Conservation (phyloP, 257 asterid species). For the Plectranthus barbatus region DNA sequence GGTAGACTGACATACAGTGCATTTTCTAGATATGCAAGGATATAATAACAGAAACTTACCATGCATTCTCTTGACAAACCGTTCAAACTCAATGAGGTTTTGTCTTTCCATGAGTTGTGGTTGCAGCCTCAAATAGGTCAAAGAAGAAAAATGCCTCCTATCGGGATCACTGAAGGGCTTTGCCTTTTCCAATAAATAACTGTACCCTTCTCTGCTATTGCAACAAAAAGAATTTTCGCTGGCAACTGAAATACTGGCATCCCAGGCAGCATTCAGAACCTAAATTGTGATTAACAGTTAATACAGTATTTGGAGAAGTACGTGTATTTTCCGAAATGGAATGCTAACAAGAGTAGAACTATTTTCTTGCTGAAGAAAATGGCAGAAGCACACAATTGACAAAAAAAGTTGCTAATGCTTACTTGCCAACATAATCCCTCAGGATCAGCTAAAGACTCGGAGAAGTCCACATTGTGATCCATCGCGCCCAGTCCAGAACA, state of each 20-base stretch:
- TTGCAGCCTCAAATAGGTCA: slow-evolving; percentile 60
- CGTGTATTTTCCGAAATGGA: neutral
- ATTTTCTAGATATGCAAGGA: neutral
- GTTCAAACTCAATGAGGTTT: slow-evolving; percentile 61
- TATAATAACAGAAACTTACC: slow-evolving; percentile 30
- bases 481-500: slow-evolving; percentile 41
- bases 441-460: slow-evolving; percentile 62
- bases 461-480: slow-evolving; percentile 40
- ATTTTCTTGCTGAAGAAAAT: neutral
- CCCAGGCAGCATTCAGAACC: slow-evolving; percentile 88
- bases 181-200: slow-evolving; percentile 60
- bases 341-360: neutral
- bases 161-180: slow-evolving; percentile 75
- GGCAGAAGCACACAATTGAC: neutral
- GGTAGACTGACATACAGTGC: neutral
- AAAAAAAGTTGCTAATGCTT: slow-evolving; percentile 22
- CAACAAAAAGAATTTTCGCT: slow-evolving; percentile 57
- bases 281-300: slow-evolving; percentile 22
- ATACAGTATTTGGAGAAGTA: neutral
- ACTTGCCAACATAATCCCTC: slow-evolving; percentile 90
- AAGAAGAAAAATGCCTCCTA: slow-evolving; percentile 61
- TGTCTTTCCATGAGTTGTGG: slow-evolving; percentile 61
- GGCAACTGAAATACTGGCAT: slow-evolving; percentile 58
- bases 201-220: slow-evolving; percentile 51
- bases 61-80: slow-evolving; percentile 78